Percentiles rank a stretch among this genome's conserved stretches.
phyloP scores from a whole-genome alignment of 768 basidiomycete species.

The Boletus tylopilopsis region DNA sequence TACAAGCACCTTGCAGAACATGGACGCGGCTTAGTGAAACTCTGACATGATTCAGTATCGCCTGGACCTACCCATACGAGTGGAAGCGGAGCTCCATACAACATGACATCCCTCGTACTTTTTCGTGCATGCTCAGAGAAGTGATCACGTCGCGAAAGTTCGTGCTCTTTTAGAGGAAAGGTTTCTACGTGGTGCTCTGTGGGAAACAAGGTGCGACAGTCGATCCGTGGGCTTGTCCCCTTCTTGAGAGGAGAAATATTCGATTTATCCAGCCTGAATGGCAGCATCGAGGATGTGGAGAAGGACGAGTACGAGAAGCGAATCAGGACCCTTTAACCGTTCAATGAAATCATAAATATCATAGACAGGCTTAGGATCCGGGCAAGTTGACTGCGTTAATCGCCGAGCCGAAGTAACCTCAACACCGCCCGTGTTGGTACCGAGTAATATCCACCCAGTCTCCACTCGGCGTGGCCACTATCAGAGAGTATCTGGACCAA shows the following conservation, averaged over 20 bases:
- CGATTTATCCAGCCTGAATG: constrained; percentile 6
- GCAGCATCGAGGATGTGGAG: constrained; percentile 12
- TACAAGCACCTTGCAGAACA: constrained; percentile 20
- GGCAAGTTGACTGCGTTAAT: neutral
- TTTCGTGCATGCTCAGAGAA: constrained; percentile 1
- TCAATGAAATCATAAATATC: neutral
- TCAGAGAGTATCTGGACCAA: neutral
- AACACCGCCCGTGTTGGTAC: no score
- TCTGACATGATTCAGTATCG: no score
- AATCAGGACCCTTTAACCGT: constrained; percentile 3
- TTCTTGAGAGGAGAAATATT: constrained; percentile 20
- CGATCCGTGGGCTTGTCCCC: constrained; percentile 9
- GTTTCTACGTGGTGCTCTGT: neutral
- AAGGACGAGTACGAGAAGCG: constrained; percentile 1
- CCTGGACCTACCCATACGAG: constrained; percentile 25
- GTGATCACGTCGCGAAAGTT: neutral
- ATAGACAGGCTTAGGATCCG: neutral
- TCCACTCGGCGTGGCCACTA: no score
- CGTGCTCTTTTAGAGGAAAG: neutral
- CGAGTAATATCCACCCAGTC: no score
- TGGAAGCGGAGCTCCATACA: constrained; percentile 25
- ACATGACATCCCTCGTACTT: constrained; percentile 10
- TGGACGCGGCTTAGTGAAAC: neutral
- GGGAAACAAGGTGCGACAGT: constrained; percentile 21
- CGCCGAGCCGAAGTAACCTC: neutral